These are phyloP conservation scores for Trichoderma virens DNA, from an alignment of 495 filamentous ascomycete species.

Conservation along the genomic window DNA sequence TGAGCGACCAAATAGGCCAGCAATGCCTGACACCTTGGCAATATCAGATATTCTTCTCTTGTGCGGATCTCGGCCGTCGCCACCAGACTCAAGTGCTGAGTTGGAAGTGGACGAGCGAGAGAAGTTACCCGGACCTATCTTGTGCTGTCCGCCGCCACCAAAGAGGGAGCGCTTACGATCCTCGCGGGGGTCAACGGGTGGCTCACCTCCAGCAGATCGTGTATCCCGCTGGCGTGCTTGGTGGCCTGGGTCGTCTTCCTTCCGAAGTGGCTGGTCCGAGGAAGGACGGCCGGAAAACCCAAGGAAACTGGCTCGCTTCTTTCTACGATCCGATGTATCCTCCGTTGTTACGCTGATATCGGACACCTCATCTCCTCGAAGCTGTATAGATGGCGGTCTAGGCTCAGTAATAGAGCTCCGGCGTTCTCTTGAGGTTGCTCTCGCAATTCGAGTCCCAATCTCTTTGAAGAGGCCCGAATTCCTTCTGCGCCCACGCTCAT, in stretches of 20 bases:
- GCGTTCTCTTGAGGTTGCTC: constrained; percentile 23
- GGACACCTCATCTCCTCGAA: constrained; percentile 26
- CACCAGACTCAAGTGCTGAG: neutral
- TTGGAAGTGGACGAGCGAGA: neutral
- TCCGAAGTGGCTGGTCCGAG: neutral
- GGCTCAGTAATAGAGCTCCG: constrained; percentile 14
- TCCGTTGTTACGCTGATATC: constrained; percentile 26
- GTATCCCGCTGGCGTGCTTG: neutral
- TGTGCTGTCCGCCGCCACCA: neutral
- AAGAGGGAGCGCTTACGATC: constrained; percentile 8
- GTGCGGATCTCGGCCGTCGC: neutral
- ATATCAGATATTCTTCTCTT: constrained; percentile 1
- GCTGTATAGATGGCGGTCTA: constrained; percentile 12
- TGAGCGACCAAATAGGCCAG: neutral
- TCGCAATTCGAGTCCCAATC: constrained; percentile 24
- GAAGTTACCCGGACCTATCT: neutral
- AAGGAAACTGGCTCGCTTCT: constrained; percentile 16
- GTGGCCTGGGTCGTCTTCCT: neutral
- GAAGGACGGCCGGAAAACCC: neutral
- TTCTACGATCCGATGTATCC: constrained; percentile 24
- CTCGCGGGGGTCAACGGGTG: neutral
- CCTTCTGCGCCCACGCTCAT: constrained; percentile 20
- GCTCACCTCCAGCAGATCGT: neutral
- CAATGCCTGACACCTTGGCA: neutral
- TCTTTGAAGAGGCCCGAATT: constrained; percentile 33